Conservation (phyloP, 495 filamentous ascomycete genomes). For the Daldinia grandis region DNA sequence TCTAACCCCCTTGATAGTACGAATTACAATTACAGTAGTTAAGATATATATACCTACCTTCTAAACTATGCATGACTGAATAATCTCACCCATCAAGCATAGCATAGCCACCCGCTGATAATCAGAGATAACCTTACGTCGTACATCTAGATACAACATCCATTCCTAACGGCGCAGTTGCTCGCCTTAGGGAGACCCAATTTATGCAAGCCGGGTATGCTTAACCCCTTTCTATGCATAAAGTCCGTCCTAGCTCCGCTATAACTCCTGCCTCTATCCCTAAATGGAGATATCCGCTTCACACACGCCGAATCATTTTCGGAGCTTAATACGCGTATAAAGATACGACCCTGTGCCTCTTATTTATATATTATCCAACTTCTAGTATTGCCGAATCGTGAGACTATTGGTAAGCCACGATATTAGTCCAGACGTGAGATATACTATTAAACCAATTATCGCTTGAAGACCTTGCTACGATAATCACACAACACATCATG, state of each 20-base stretch:
- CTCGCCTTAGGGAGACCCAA: not conserved
- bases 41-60: not conserved
- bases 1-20: not conserved
- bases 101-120: not conserved
- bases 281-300: not conserved
- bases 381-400: not conserved
- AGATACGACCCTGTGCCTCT: not conserved
- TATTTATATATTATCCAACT: not conserved
- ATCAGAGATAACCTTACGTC: not conserved
- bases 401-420: not conserved
- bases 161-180: not conserved
- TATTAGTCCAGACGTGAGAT: not conserved
- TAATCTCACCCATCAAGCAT: not conserved
- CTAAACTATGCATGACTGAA: not conserved
- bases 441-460: not conserved
- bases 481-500: not conserved
- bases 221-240: constrained; percentile 32
- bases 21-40: not conserved
- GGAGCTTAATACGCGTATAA: not conserved
- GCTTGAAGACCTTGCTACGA: not conserved
- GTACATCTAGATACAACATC: not conserved
- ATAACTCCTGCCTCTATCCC: not conserved
- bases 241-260: constrained; percentile 26
- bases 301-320: not conserved
- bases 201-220: constrained; percentile 12